phyloP scores from a whole-genome alignment of 352 stramenopile species.

The Globisporangium cederbergense region DNA sequence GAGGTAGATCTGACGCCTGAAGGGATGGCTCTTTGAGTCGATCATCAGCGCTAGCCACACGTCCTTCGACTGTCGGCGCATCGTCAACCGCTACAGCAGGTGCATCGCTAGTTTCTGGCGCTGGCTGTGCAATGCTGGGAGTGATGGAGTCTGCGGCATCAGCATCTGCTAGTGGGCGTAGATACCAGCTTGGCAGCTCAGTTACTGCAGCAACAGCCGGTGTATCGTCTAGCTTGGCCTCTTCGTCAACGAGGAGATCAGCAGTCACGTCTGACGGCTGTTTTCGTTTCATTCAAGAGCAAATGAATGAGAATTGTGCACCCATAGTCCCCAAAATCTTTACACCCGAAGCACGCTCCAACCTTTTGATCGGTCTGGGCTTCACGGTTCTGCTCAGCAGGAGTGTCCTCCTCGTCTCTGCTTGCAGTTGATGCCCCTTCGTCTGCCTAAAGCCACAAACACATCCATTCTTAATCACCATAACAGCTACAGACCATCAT shows the following conservation, averaged over 20 bases:
- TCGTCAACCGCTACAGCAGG: neutral
- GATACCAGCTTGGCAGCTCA: constrained; percentile 10
- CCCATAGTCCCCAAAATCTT: neutral
- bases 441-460: neutral
- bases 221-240: neutral
- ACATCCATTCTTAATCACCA: neutral
- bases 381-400: neutral
- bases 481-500: neutral
- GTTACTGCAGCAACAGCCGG: neutral
- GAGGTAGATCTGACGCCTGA: neutral
- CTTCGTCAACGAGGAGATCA: neutral
- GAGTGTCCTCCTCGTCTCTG: neutral
- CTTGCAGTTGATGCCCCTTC: neutral
- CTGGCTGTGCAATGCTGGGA: neutral
- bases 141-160: neutral
- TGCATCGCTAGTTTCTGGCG: neutral
- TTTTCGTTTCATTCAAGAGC: neutral
- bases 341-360: neutral
- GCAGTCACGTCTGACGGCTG: neutral
- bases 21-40: neutral
- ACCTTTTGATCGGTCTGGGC: neutral
- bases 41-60: neutral
- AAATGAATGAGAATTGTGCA: neutral
- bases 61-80: neutral
- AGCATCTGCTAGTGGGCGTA: constrained; percentile 8